A percentile compares a stretch with the other conserved stretches of the same genome.
Conservation (phyloP, 495 filamentous ascomycete genomes). For the Aspergillus affinis region DNA sequence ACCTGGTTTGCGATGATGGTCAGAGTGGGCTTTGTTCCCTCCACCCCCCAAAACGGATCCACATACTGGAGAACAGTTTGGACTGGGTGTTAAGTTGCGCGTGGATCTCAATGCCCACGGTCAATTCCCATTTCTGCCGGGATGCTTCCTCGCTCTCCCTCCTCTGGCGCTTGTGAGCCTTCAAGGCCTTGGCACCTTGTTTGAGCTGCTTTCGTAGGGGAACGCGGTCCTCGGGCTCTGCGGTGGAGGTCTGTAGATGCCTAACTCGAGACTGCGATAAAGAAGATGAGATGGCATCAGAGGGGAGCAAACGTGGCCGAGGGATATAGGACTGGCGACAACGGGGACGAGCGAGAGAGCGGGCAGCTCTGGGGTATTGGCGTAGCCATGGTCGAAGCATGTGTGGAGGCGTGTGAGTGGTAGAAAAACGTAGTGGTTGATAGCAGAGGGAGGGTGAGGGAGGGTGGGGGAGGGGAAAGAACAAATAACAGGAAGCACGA, state of each 20-base stretch:
- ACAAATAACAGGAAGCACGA: background rate
- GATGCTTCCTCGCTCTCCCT: conserved; percentile 40
- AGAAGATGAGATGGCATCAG: background rate
- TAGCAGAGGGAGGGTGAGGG: background rate
- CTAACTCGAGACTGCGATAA: conserved; percentile 11
- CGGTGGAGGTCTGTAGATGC: conserved; percentile 24
- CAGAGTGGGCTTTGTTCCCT: background rate
- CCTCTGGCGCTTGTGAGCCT: conserved; percentile 34
- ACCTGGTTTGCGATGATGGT: conserved; percentile 29
- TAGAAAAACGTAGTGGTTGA: background rate
- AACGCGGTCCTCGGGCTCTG: conserved; percentile 31
- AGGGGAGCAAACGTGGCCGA: background rate
- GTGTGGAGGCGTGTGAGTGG: conserved; percentile 5
- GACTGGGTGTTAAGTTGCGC: conserved; percentile 84
- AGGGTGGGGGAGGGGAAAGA: too few relatives aligned
- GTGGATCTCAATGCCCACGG: conserved; percentile 95
- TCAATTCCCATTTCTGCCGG: conserved; percentile 73
- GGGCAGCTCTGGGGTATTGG: conserved; percentile 30
- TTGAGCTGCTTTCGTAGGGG: conserved; percentile 76
- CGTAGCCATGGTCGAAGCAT: conserved; percentile 41
- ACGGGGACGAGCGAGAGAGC: conserved; percentile 26
- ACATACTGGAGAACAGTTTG: conserved; percentile 77
- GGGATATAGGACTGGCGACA: conserved; percentile 10
- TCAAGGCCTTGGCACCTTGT: conserved; percentile 60
- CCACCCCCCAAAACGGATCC: background rate